A percentile compares a stretch with the other conserved stretches of the same genome.
These are phyloP conservation scores for Lactarius vividus DNA, from an alignment of 768 basidiomycete genomes.

Conservation along the genomic window DNA sequence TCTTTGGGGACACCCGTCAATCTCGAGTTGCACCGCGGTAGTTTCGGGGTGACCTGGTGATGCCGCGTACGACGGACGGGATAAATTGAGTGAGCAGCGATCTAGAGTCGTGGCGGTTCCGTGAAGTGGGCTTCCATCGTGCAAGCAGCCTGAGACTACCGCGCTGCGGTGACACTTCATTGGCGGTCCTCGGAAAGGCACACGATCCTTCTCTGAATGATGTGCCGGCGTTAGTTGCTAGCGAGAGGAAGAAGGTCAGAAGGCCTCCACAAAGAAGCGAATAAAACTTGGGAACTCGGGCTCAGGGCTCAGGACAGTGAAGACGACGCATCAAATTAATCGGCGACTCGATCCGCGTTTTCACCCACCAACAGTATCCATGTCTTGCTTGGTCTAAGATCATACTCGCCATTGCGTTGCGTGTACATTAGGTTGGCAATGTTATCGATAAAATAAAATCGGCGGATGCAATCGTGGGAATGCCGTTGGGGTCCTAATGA, in stretches of 20 bases:
- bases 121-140: slow-evolving; percentile 12
- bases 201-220: background rate
- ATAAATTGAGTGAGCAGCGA: background rate
- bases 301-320: background rate
- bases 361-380: background rate
- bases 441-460: background rate
- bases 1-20: slow-evolving; percentile 8
- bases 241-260: slow-evolving; percentile 2
- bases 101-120: slow-evolving; percentile 1
- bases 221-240: background rate
- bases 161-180: slow-evolving; percentile 3
- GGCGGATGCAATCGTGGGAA: background rate
- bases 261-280: background rate
- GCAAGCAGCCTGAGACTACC: background rate
- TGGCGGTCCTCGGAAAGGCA: slow-evolving; percentile 8
- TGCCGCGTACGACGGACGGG: background rate
- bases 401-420: background rate
- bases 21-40: slow-evolving; percentile 9
- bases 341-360: background rate
- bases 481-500: background rate
- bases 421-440: background rate
- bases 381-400: background rate
- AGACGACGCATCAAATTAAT: background rate
- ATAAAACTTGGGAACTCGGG: background rate
- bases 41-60: slow-evolving; percentile 1